Conservation (phyloP, 1,284 basidiomycete genomes). For the Leucoagaricus sp. region DNA sequence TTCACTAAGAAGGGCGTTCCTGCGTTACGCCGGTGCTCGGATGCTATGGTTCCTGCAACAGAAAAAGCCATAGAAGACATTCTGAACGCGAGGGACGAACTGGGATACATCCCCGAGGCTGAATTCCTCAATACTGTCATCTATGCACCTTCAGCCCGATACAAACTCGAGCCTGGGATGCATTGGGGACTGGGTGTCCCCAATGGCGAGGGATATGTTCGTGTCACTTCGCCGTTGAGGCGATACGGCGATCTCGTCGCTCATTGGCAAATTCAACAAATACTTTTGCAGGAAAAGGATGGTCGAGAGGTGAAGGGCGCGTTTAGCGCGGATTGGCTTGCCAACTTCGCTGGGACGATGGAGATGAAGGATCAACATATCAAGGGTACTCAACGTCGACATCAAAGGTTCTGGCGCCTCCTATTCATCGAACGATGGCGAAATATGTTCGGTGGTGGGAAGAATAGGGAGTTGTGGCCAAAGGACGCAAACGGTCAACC, state of each 20-base stretch:
- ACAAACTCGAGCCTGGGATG: conserved; percentile 52
- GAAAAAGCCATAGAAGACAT: conserved; percentile 39
- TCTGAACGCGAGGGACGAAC: conserved; percentile 39
- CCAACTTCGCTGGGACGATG: conserved; percentile 28
- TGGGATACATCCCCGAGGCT: conserved; percentile 44
- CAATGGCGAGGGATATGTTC: conserved; percentile 73
- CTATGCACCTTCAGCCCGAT: conserved; percentile 39
- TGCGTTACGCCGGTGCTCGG: conserved; percentile 60
- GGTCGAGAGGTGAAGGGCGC: conserved; percentile 25
- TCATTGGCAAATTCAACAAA: conserved; percentile 95
- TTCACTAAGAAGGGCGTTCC: conserved; percentile 64
- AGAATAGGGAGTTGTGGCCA: conserved; percentile 9
- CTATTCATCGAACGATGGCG: conserved; percentile 36
- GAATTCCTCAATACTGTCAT: conserved; percentile 34
- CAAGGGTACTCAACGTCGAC: conserved; percentile 7
- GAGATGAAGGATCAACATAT: conserved; percentile 15
- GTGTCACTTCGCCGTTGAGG: conserved; percentile 89
- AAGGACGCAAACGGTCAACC: conserved; percentile 14
- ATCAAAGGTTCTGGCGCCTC: conserved; percentile 30
- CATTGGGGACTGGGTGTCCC: conserved; percentile 78
- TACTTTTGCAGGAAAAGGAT: conserved; percentile 50
- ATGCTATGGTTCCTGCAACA: conserved; percentile 35
- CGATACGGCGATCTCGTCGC: conserved; percentile 82
- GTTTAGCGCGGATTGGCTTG: conserved; percentile 48
- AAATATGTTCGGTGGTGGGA: conserved; percentile 25